Conservation (phyloP, 2,329 filamentous ascomycete species). For the Hypoxylon sp. region DNA sequence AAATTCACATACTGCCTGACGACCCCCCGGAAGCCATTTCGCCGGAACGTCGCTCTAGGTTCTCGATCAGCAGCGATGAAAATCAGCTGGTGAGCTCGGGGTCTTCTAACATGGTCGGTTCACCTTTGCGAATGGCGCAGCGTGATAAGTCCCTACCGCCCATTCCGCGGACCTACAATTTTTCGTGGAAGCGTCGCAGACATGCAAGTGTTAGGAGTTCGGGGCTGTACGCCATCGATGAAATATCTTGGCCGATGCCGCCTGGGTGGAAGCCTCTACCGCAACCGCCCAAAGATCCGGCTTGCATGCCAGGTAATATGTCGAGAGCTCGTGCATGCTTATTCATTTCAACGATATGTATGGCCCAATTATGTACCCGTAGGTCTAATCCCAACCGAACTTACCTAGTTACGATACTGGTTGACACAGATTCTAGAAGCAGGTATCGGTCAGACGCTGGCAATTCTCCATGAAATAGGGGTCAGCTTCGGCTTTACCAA, state of each 20-base stretch:
- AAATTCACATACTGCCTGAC: constrained; percentile 30
- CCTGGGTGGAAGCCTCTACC: constrained; percentile 21
- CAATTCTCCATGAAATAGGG: constrained; percentile 65
- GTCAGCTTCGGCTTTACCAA: constrained; percentile 61
- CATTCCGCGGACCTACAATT: constrained; percentile 27
- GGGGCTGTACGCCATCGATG: constrained; percentile 23
- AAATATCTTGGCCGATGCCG: constrained; percentile 32
- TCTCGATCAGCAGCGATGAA: constrained; percentile 46
- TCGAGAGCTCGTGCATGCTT: constrained; percentile 52
- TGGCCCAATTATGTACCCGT: constrained; percentile 62
- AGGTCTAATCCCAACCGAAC: constrained; percentile 38
- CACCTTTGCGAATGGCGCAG: constrained; percentile 19
- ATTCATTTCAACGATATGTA: constrained; percentile 62
- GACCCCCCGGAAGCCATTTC: constrained; percentile 1
- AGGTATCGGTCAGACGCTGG: constrained; percentile 63
- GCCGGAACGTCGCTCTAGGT: constrained; percentile 38
- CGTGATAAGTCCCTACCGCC: constrained; percentile 32
- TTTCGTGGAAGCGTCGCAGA: constrained; percentile 18
- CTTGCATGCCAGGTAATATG: constrained; percentile 22
- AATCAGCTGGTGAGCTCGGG: constrained; percentile 25
- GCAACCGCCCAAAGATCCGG: not conserved
- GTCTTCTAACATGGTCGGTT: constrained; percentile 30
- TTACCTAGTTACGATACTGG: not conserved
- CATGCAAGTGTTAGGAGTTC: constrained; percentile 14
- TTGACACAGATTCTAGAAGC: constrained; percentile 53